Evolutionary conservation across 306 rosid genomes (phyloP), one percentile per base, ranked within the genome.

Genomic region (Vigna radiata): DNA sequence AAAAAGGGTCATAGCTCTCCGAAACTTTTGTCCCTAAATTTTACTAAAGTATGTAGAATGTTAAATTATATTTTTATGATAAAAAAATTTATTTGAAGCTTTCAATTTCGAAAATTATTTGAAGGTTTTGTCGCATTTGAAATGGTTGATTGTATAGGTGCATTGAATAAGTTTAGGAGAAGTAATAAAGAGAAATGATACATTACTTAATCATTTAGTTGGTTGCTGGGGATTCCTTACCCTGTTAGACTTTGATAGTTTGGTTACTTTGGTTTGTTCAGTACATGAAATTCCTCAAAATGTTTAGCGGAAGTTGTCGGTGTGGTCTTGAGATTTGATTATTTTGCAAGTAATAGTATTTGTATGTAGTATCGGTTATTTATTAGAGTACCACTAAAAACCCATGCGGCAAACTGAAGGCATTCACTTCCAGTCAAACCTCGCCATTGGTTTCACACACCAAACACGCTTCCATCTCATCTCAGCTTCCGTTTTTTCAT

Each of bases 291-390:
- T 66, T 65, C 77, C 16, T 55, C 36, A 55, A 66, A 54, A 1
- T 12, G 25, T 47, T 43, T 21, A 64, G n/a, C 6, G 33, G 29
- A 9, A 52, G 1, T 37, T 75, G 72, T 81, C 84, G 72, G 77
- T 68, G 48, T 29, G 46, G 69, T 54, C 23, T 43, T 19, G 75
- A 29, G 19, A 60, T 44, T 72, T 43, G 69, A 74, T 74, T 58
- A 67, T 47, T 36, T 67, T 74, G 65, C 58, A 81, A 47, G 48
- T 58, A 23, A 67, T 63, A 11, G 4, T 7, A 33, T 33, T 33
- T 33, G 37, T 33, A 4, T 5, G 47, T 43, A 10, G 3, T 41
- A 11, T 11, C 11, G 4, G 14, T 43, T 43, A 43, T 43, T 44
- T 12, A 44, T 41, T 8, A 41, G 46, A 13, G 41, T 36, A 36